Percentiles rank a stretch among this genome's conserved stretches.
These are phyloP conservation scores for Anastatica hierochuntica DNA, from an alignment of 345 rosid genomes.

Conservation along the genomic window DNA sequence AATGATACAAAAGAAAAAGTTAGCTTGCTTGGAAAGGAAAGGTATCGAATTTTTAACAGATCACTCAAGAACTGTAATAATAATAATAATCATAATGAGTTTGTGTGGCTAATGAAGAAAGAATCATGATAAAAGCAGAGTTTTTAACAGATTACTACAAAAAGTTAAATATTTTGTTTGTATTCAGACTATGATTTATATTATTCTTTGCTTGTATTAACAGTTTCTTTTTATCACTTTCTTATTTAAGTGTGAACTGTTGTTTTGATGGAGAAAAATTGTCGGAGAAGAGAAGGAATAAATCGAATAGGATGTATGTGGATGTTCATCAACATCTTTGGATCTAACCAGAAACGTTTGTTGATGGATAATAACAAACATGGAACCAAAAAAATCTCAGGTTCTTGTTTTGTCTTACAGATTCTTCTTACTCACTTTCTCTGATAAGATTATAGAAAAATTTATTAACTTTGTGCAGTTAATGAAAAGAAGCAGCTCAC, in stretches of 20 bases:
- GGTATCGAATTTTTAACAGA: constrained; percentile 13
- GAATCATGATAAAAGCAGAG: constrained; percentile 13
- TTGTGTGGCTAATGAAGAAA: constrained; percentile 6
- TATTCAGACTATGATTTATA: constrained; percentile 14
- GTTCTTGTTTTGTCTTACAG: constrained; percentile 2
- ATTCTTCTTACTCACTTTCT: neutral
- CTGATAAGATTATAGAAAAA: too few species aligned
- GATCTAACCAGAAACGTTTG: constrained; percentile 24
- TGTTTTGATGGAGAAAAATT: constrained; percentile 13
- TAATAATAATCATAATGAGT: constrained; percentile 18
- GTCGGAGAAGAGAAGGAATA: constrained; percentile 18
- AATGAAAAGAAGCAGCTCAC: constrained; percentile 11
- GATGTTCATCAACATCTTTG: constrained; percentile 24
- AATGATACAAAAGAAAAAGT: neutral
- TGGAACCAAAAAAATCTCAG: constrained; percentile 15
- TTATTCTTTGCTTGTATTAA: neutral
- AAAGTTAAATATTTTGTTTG: neutral
- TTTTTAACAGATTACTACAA: constrained; percentile 25
- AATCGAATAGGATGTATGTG: constrained; percentile 27
- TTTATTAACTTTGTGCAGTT: too few species aligned
- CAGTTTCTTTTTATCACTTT: too few species aligned
- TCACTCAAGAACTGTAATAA: constrained; percentile 16
- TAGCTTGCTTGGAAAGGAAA: constrained; percentile 25
- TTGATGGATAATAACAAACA: constrained; percentile 13
- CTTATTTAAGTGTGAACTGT: constrained; percentile 2